These are phyloP conservation scores for Royoungia palumana DNA, from an alignment of 768 basidiomycete genomes.

Conservation along the genomic window DNA sequence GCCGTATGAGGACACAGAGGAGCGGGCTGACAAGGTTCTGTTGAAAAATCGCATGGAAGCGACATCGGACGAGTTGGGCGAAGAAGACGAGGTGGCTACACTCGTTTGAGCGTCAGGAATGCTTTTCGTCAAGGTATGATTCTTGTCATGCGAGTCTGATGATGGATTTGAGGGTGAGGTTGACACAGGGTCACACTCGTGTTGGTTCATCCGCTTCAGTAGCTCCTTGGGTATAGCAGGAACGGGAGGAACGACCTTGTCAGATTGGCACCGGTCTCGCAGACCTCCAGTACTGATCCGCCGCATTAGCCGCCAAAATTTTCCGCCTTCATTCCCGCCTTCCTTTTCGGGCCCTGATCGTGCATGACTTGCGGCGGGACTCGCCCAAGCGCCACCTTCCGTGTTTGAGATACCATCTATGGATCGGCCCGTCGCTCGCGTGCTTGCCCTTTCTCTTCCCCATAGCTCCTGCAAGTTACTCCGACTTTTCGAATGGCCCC, in stretches of 20 bases:
- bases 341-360: constrained; percentile 15
- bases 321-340: constrained; percentile 34
- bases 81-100: constrained; percentile 56
- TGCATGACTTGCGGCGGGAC: constrained; percentile 9
- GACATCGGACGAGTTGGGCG: constrained; percentile 57
- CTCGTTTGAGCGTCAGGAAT: constrained; percentile 36
- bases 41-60: constrained; percentile 53
- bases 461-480: constrained; percentile 36
- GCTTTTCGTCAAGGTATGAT: constrained; percentile 3
- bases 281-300: constrained; percentile 63
- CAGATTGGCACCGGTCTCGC: constrained; percentile 43
- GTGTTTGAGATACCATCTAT: constrained; percentile 18
- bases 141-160: constrained; percentile 7
- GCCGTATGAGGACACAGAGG: constrained; percentile 57
- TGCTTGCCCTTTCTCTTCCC: constrained; percentile 6
- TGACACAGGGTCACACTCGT: constrained; percentile 3
- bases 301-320: constrained; percentile 68
- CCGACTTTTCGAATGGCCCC: constrained; percentile 19
- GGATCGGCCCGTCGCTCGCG: constrained; percentile 10
- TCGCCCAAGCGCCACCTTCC: constrained; percentile 9
- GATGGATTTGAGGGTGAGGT: constrained; percentile 6
- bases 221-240: constrained; percentile 54
- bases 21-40: constrained; percentile 44
- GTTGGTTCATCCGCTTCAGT: constrained; percentile 10
- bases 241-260: constrained; percentile 48